phyloP scores from a whole-genome alignment of 768 basidiomycete genomes.

The Boletus fagicola region DNA sequence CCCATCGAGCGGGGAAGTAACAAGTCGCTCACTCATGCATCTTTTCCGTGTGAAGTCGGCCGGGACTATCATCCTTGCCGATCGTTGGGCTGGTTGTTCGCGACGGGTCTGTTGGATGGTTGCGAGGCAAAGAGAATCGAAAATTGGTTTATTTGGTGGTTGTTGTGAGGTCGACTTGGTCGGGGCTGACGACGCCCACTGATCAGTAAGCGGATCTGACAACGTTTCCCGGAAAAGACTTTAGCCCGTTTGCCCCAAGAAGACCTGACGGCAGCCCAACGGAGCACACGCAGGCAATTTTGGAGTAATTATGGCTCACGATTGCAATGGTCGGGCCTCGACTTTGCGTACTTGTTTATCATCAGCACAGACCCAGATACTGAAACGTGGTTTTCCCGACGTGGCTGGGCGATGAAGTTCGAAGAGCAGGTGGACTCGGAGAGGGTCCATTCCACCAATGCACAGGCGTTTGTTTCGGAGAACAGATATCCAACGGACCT shows the following conservation, averaged over 20 bases:
- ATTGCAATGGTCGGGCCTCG: slow-evolving; percentile 59
- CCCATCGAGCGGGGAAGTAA: slow-evolving; percentile 44
- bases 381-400: slow-evolving; percentile 47
- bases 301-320: slow-evolving; percentile 55
- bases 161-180: slow-evolving; percentile 42
- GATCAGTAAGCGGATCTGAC: too few species aligned
- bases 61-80: slow-evolving; percentile 15
- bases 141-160: slow-evolving; percentile 40
- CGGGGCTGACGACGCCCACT: slow-evolving; percentile 62
- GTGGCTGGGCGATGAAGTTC: slow-evolving; percentile 43
- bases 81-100: slow-evolving; percentile 22
- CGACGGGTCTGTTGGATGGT: slow-evolving; percentile 21
- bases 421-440: slow-evolving; percentile 11
- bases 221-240: slow-evolving; percentile 25
- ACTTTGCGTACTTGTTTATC: slow-evolving; percentile 66
- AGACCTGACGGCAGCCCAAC: slow-evolving; percentile 38
- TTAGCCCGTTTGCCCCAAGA: slow-evolving; percentile 21
- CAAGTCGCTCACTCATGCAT: slow-evolving; percentile 69
- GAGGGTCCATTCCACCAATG: slow-evolving; percentile 33
- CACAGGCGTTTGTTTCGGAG: slow-evolving; percentile 42
- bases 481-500: slow-evolving; percentile 53
- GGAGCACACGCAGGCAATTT: slow-evolving; percentile 60
- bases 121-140: slow-evolving; percentile 47
- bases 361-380: slow-evolving; percentile 29
- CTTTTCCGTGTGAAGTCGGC: slow-evolving; percentile 35